These are phyloP conservation scores for Dioszegia crocea DNA, from an alignment of 768 basidiomycete species.

Conservation along the genomic window DNA sequence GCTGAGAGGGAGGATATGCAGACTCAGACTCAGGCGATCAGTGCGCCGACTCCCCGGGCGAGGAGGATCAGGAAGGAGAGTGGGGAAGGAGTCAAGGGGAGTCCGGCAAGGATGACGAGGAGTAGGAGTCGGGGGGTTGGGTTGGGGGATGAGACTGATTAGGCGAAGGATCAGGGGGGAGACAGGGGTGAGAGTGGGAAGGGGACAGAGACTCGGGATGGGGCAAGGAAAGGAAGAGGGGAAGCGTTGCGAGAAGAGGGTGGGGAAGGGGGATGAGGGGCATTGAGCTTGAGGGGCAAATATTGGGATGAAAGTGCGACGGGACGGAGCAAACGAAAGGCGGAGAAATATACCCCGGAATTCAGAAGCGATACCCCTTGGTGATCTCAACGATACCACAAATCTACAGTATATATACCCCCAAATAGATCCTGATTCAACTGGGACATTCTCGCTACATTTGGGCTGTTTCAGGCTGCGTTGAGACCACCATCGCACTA, in stretches of 20 bases:
- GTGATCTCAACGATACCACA: conserved; percentile 2
- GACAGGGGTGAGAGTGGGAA: background rate
- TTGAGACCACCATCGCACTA: too few species aligned
- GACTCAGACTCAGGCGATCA: background rate
- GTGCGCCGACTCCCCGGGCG: conserved; percentile 7
- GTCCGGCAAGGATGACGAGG: conserved; percentile 38
- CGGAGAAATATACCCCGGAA: background rate
- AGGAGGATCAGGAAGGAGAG: conserved; percentile 6
- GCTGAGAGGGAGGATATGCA: conserved; percentile 5
- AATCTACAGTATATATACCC: background rate
- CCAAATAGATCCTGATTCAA: background rate
- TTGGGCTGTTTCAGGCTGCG: background rate
- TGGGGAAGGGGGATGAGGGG: background rate
- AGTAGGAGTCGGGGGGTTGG: conserved; percentile 39
- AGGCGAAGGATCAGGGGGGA: conserved; percentile 5
- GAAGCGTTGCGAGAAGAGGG: background rate
- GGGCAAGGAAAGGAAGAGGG: background rate
- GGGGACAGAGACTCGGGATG: background rate
- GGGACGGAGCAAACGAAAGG: too few species aligned
- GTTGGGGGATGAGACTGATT: conserved; percentile 38
- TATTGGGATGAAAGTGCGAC: too few species aligned
- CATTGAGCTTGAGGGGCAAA: background rate
- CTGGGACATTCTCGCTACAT: too few species aligned
- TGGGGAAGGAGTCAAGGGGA: conserved; percentile 9
- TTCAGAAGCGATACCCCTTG: background rate